A percentile compares a stretch with the other conserved stretches of the same genome.
Conservation (phyloP, 2,329 filamentous ascomycete genomes). For the Xylariaceae sp. region DNA sequence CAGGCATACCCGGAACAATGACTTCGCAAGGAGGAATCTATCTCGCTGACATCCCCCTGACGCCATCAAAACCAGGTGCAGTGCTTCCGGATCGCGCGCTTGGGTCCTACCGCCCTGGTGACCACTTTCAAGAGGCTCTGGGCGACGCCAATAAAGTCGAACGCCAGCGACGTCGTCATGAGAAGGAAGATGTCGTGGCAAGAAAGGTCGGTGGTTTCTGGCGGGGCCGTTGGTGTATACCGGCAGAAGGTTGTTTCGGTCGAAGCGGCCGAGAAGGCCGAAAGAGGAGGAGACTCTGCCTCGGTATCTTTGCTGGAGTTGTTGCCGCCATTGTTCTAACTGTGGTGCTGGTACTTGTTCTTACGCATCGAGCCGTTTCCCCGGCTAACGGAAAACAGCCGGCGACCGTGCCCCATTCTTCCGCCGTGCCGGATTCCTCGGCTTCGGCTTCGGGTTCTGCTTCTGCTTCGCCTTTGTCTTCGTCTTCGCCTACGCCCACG, state of each 20-base stretch:
- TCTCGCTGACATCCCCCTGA: conserved; percentile 55
- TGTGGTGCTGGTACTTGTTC: conserved; percentile 52
- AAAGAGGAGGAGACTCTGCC: conserved; percentile 56
- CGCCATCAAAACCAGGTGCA: conserved; percentile 32
- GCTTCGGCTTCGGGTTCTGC: too few species aligned
- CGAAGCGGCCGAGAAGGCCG: conserved; percentile 58
- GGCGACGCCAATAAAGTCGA: conserved; percentile 44
- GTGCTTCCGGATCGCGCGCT: conserved; percentile 41
- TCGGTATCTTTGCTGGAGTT: conserved; percentile 46
- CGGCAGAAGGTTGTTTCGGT: conserved; percentile 60
- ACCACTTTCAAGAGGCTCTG: conserved; percentile 38
- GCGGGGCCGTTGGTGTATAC: conserved; percentile 60
- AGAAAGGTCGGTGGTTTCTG: conserved; percentile 56
- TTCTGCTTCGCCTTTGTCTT: too few species aligned
- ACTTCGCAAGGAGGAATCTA: conserved; percentile 56
- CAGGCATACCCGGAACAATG: conserved; percentile 57
- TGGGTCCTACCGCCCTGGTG: conserved; percentile 43
- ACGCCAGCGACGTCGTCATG: conserved; percentile 49
- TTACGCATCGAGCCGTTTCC: conserved; percentile 37
- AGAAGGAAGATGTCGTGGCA: conserved; percentile 61
- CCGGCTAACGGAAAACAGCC: neutral
- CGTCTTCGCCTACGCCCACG: too few species aligned
- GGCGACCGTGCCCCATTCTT: neutral
- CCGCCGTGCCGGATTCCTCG: too few species aligned
- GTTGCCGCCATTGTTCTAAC: conserved; percentile 52